These are phyloP conservation scores for Triglochin maritima DNA, from an alignment of 106 monocot genomes.

Conservation along the genomic window DNA sequence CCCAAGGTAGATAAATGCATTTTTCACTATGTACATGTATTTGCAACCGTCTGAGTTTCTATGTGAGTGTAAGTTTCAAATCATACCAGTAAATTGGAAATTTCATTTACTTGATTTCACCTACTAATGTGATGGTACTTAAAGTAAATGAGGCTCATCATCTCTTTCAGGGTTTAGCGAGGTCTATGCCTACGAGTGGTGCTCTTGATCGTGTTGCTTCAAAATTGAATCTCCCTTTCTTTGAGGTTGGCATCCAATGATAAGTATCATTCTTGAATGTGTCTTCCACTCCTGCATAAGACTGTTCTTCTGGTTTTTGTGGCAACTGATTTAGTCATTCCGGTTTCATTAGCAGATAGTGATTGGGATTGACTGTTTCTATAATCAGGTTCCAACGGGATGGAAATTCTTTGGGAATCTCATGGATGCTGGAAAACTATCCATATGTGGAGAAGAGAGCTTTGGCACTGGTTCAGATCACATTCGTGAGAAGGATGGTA, in stretches of 20 bases:
- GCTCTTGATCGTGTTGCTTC: slow-evolving; percentile 92
- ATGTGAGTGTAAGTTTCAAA: too few species aligned
- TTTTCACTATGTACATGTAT: background rate
- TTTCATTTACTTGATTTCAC: too few species aligned
- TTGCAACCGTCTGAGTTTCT: too few species aligned
- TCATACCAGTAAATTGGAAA: too few species aligned
- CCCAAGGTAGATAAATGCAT: slow-evolving; percentile 38
- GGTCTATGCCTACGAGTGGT: slow-evolving; percentile 98
- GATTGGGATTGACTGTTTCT: background rate
- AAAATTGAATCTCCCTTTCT: slow-evolving; percentile 91
- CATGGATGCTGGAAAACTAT: slow-evolving; percentile 95
- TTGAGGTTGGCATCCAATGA: slow-evolving; percentile 52
- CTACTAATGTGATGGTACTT: too few species aligned
- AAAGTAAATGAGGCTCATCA: background rate
- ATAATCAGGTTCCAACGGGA: slow-evolving; percentile 80
- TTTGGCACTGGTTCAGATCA: slow-evolving; percentile 99
- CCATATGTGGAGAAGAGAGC: slow-evolving; percentile 98
- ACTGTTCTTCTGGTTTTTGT: too few species aligned
- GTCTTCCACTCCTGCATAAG: too few species aligned
- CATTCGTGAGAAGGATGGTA: slow-evolving; percentile 98
- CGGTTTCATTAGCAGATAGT: background rate
- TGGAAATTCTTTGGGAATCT: slow-evolving; percentile 99
- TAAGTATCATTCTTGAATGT: background rate
- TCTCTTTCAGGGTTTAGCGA: slow-evolving; percentile 74
- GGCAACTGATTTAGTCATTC: background rate